Evolutionary conservation across 129 eudicot genomes (phyloP), one percentile per base, ranked within the genome.

Genomic region (Ambrosia artemisiifolia): DNA sequence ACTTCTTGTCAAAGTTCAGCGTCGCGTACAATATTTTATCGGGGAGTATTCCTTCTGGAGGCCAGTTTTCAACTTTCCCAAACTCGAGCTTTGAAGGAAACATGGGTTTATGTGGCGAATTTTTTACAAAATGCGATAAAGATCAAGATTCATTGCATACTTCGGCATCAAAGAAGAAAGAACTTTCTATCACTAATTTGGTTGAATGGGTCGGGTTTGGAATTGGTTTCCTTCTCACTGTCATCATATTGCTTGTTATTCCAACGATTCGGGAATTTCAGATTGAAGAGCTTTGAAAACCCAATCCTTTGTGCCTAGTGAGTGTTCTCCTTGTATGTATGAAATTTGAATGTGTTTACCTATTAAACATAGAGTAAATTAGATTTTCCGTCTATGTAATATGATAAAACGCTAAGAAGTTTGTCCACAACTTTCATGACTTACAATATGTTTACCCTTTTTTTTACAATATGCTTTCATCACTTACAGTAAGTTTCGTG

Each of bases 11-110:
- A 38, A 38, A 38, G 9, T 38, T 38, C 43, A 38, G 43, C 9
- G 43, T 38, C 9, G 43, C 43, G 43, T 38, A 6, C 43, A 38
- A 7, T 38, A 9, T 7, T 6, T 38, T 38, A 38, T 38, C 43
- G 43, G 43, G 43, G 43, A 67, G 16, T 17, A 80, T 85, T 42
- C 95, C 90, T 53, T 60, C 74, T 46, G 82, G 69, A 20, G 83
- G 85, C n/a, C 95, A 88, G 65, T 88, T 88, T 61, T 54, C 48
- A 11, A 85, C 91, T 1, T 83, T 88, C 68, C 53, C 84, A 8
- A 65, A 34, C 63, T 75, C 85, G 4, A 85, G 91, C 70, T 88
- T 85, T 46, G 85, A 83, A 63, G 95, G 88, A n/a, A 85, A 88
- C 76, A n/a, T 5, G 0, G 77, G 78, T 48, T 84, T 88, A 34